phyloP scores from a whole-genome alignment of 2,329 filamentous ascomycete genomes.

The Zymoseptoria ardabiliae region DNA sequence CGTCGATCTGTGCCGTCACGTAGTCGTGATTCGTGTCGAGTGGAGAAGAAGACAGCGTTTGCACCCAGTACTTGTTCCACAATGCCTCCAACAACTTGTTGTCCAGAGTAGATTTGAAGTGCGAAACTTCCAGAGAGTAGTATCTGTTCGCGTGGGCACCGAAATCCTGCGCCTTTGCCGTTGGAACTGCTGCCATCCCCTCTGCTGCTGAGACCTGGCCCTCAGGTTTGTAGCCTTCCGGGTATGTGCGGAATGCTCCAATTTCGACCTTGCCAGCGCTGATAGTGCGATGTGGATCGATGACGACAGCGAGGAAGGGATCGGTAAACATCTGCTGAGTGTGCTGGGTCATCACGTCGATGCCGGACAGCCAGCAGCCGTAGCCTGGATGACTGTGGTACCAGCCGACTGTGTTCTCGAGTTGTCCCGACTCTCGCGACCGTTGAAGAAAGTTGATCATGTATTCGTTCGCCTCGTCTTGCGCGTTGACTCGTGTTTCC shows the following conservation, averaged over 20 bases:
- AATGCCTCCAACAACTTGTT: constrained; percentile 76
- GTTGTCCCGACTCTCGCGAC: constrained; percentile 65
- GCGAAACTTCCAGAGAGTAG: constrained; percentile 83
- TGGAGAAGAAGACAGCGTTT: constrained; percentile 85
- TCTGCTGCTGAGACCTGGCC: constrained; percentile 38
- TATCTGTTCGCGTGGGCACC: constrained; percentile 86
- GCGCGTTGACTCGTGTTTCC: constrained; percentile 95
- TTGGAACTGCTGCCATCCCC: constrained; percentile 70
- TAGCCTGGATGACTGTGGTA: constrained; percentile 98
- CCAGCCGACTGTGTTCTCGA: constrained; percentile 95
- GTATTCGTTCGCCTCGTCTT: constrained; percentile 94
- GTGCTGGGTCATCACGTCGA: constrained; percentile 83
- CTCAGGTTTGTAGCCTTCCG: constrained; percentile 59
- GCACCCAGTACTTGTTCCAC: constrained; percentile 99
- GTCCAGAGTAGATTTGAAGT: constrained; percentile 92
- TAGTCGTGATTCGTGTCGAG: constrained; percentile 90
- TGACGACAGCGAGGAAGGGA: constrained; percentile 90
- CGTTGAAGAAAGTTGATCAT: constrained; percentile 77
- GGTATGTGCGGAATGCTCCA: constrained; percentile 89
- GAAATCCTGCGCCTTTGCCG: constrained; percentile 93
- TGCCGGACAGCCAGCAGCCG: constrained; percentile 94
- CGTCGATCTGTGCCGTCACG: constrained; percentile 82
- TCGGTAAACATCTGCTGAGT: constrained; percentile 81
- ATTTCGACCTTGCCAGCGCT: constrained; percentile 95
- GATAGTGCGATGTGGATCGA: constrained; percentile 93